Base-by-base conservation (phyloP, 2,329 filamentous ascomycete species). In the Colletotrichum siamense region DNA sequence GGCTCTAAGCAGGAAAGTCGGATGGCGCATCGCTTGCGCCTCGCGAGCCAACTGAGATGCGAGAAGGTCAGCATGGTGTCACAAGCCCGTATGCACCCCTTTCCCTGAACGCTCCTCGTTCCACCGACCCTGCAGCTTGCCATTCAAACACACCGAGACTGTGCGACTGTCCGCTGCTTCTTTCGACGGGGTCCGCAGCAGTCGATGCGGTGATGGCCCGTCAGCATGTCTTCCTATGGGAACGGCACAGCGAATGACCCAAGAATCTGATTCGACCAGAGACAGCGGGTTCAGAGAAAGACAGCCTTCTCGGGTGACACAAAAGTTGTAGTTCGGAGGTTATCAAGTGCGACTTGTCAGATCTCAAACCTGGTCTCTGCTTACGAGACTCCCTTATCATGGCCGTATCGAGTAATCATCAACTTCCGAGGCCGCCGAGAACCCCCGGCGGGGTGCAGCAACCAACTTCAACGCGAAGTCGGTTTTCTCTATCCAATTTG, bases 261-360 rank as follows among this genome's bases (percentile, higher is more conserved):
- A 52, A 28, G 57, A 5, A 18, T 34, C 15, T 63, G 68, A 70
- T 70, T 63, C 68, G 57, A 16, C 68, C 22, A 36, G 32, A 39
- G 26, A 49, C 68, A 28, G 57, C 32, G 52, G 49, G n/a, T 22
- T n/a, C n/a, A 26, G 49, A 26, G 52, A 59, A 16, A 59, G 52
- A 44, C 66, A 61, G 12, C 15, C 66, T 59, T 63, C 24, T 70
- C 66, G 26, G 57, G 68, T 63, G 39, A 70, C 68, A 70, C 68
- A 34, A 52, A 52, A 52, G 26, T 26, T 52, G 36, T 36, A 59
- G 30, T 32, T 61, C 66, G 66, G 66, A 32, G 55, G 55, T 70
- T 70, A 52, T 63, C 34, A 63, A 52, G 26, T 44, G 49, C 68
- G 68, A 70, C 68, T 49, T 63, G 57, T 70, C 68, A 70, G 68